Evolutionary conservation across 768 basidiomycete genomes (phyloP).

Genomic region (Boletus pseudo-olivaceus): DNA sequence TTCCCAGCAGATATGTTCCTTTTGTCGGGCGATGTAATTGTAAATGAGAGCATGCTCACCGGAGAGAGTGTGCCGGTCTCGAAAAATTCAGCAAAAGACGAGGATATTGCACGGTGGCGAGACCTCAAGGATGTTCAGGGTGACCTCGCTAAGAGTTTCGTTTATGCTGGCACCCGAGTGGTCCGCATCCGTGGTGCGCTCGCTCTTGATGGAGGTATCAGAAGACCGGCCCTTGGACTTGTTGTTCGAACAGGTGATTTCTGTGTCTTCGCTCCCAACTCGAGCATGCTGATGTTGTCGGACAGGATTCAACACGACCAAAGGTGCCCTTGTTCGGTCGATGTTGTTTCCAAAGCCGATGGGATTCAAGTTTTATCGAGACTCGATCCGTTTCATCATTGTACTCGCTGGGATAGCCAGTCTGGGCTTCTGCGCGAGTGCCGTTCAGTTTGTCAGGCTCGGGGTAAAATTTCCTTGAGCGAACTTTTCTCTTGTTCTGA

Average conservation of each 20-base stretch:
- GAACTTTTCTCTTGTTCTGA: background rate
- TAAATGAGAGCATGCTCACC: constrained; percentile 99
- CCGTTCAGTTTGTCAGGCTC: constrained; percentile 86
- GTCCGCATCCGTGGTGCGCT: constrained; percentile 75
- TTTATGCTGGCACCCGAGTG: constrained; percentile 89
- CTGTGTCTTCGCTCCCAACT: background rate
- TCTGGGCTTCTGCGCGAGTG: constrained; percentile 87
- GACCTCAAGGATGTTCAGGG: constrained; percentile 53
- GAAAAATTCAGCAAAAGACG: constrained; percentile 81
- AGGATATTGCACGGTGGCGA: constrained; percentile 68
- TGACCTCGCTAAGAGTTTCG: constrained; percentile 76
- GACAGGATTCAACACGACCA: constrained; percentile 93
- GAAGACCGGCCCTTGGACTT: constrained; percentile 68
- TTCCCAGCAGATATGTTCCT: constrained; percentile 91
- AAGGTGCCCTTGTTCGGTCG: constrained; percentile 90
- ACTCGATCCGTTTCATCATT: constrained; percentile 85
- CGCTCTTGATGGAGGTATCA: constrained; percentile 48
- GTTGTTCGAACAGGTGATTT: constrained; percentile 80
- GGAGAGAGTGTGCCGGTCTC: constrained; percentile 98
- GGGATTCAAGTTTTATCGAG: constrained; percentile 97
- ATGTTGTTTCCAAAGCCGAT: constrained; percentile 99
- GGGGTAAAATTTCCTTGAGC: constrained; percentile 49
- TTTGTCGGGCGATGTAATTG: constrained; percentile 93
- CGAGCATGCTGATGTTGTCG: constrained; percentile 6
- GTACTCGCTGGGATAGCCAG: constrained; percentile 91